Evolutionary conservation across 441 rosid species (phyloP), one percentile per base, ranked within the genome.

Genomic region (Bruguiera hainesii): DNA sequence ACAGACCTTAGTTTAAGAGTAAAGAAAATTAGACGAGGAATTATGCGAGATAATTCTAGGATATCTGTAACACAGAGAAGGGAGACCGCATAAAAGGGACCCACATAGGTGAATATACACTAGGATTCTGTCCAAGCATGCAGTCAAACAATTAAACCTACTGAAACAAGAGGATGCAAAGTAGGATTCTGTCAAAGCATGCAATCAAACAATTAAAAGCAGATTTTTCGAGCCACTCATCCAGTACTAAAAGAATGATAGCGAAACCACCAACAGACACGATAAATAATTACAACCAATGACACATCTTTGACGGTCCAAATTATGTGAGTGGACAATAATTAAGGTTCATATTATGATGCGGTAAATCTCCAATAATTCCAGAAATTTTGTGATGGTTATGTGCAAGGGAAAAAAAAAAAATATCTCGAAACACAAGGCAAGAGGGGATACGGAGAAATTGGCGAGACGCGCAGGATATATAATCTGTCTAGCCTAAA

Each of bases 1-100:
- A 52, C 35, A 60, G 29, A 60, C 52, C 51, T 56, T 46, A 60
- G 35, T 25, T 1, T 49, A 71, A 65, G 1, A 74, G 25, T 57
- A 77, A 78, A 70, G 39, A 61, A 70, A 75, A 71, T 64, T 70
- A 78, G 63, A 63, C 37, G 42, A 65, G 60, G 29, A 19, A 39
- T 64, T 56, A 56, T 42, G 42, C 13, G 4, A 46, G 64, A 16
- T 20, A 10, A 19, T 25, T 7, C 42, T 25, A 52, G 3, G 10
- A 35, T 35, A 33, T 16, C 39, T 39, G 52, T 48, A 52, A 66
- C 42, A 6, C n/a, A 61, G 0, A 8, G 4, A 35, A 16, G 25
- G 20, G 55, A 66, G 35, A 51, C 65, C 13, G 5, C 13, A 8
- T 23, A 23, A 52, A 39, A 18, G 25, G 21, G 23, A 49, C 26